phyloP scores from a whole-genome alignment of 371 early-diverging fungal genomes.

The Mucor velutinosus region DNA sequence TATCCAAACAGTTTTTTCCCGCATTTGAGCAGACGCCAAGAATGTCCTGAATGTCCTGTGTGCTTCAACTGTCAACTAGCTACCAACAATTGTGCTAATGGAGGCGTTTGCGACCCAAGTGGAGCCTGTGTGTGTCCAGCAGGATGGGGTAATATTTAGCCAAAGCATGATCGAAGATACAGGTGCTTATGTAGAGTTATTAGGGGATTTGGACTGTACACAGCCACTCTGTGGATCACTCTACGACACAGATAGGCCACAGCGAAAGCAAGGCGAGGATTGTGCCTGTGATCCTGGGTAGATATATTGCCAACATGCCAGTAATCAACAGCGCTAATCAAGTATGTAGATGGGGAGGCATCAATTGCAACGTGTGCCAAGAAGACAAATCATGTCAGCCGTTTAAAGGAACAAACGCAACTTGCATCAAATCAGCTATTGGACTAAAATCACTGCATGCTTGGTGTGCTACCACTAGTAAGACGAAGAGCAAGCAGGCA shows the following conservation, averaged over 20 bases:
- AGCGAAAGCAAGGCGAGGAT: constrained; percentile 25
- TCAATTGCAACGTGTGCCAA: constrained; percentile 54
- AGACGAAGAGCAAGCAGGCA: neutral
- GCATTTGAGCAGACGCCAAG: constrained; percentile 17
- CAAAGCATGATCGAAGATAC: neutral
- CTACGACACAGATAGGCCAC: constrained; percentile 33
- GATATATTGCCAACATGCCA: neutral
- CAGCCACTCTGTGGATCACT: constrained; percentile 50
- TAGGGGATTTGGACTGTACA: constrained; percentile 43
- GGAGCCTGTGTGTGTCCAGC: constrained; percentile 42
- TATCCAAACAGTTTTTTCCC: constrained; percentile 6
- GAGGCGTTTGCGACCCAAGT: constrained; percentile 41
- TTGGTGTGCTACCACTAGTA: constrained; percentile 56
- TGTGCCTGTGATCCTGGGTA: constrained; percentile 54
- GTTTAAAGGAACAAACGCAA: constrained; percentile 41
- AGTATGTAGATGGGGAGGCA: constrained; percentile 45
- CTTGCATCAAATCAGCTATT: constrained; percentile 48
- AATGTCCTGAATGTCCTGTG: constrained; percentile 52
- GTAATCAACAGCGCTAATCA: neutral
- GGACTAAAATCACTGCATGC: constrained; percentile 54
- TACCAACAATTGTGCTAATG: constrained; percentile 42
- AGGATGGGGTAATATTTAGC: constrained; percentile 46
- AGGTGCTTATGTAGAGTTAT: neutral
- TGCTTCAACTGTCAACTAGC: constrained; percentile 53
- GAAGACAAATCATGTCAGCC: constrained; percentile 36